Base-by-base conservation (phyloP, 192 early-diverging fungal genomes). In the Dimargaris cristalligena region DNA sequence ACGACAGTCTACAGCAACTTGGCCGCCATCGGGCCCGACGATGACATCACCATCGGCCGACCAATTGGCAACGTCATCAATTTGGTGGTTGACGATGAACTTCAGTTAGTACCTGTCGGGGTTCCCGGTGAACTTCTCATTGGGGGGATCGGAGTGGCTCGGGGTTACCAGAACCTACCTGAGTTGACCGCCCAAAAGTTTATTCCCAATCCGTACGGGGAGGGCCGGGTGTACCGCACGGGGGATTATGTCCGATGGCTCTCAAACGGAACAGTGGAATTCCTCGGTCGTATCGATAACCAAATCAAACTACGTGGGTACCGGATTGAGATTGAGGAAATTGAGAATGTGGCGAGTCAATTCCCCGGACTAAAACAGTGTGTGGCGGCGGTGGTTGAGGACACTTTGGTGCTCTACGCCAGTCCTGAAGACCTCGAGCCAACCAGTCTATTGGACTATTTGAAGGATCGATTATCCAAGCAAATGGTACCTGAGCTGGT, bases 281-380 rank as follows among this genome's bases (percentile, higher is more conserved):
- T 34, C 29, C 16, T 77, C 0, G 70, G 70, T 3, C 62, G 70
- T 6, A 56, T 51, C 10, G 70, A 71, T 26, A n/a, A 66, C 25
- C 63, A 65, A 45, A 57, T 71, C 63, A 69, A 69, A 52, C 62
- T 71, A n/a, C 52, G 66, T 33, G 69, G 69, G 0, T 67, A 45
- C 58, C 59, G 69, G 4, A 56, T 71, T 4, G 65, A 71, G 44
- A 56, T 64, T 0, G 59, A 60, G 3, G 69, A 71, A 55, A 48
- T 71, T 1, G 63, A 66, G 44, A 32, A 45, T 25, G 20, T 48
- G 1, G 55, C 67, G 11, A 44, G 32, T 1, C 35, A 50, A 14
- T 54, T 64, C 48, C 60, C 59, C 2, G 16, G 20, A 14, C 65
- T 77, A n/a, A 13, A 22, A 1, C 48, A 46, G 29, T 65, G 34